phyloP scores from a whole-genome alignment of 805 yeast species.

The Lachancea nothofagi region DNA sequence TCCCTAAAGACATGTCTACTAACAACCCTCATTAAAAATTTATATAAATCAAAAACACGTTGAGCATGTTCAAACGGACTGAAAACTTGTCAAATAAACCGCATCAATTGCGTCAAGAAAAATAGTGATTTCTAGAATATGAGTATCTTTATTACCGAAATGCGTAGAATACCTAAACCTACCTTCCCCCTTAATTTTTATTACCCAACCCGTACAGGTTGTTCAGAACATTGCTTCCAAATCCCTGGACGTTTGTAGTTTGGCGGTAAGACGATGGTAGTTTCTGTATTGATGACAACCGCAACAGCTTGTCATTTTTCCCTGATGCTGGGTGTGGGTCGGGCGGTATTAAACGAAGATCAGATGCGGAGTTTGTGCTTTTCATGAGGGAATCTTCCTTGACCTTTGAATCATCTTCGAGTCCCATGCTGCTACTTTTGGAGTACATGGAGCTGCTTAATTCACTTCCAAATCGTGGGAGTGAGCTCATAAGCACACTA shows the following conservation, averaged over 20 bases:
- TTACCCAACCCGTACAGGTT: constrained; percentile 16
- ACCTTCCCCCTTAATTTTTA: background rate
- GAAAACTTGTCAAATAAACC: too few relatives aligned
- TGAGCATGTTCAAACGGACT: background rate
- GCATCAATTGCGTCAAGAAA: too few relatives aligned
- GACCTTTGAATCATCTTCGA: constrained; percentile 3
- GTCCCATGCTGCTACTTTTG: constrained; percentile 1
- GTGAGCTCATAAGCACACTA: constrained; percentile 1
- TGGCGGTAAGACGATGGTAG: background rate
- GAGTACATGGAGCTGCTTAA: constrained; percentile 1
- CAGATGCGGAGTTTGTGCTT: background rate
- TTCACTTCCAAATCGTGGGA: background rate
- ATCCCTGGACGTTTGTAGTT: constrained; percentile 9
- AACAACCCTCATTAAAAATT: background rate
- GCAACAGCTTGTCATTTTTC: constrained; percentile 7
- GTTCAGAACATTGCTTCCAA: constrained; percentile 16
- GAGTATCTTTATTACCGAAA: background rate
- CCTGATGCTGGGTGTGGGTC: constrained; percentile 6
- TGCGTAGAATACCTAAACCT: background rate
- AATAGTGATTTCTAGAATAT: background rate
- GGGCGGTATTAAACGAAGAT: constrained; percentile 1
- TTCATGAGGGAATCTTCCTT: background rate
- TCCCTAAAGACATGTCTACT: background rate
- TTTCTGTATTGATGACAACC: constrained; percentile 6
- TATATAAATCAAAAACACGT: background rate